phyloP scores from a whole-genome alignment of 2,329 filamentous ascomycete species.

The Apiospora phragmitis region DNA sequence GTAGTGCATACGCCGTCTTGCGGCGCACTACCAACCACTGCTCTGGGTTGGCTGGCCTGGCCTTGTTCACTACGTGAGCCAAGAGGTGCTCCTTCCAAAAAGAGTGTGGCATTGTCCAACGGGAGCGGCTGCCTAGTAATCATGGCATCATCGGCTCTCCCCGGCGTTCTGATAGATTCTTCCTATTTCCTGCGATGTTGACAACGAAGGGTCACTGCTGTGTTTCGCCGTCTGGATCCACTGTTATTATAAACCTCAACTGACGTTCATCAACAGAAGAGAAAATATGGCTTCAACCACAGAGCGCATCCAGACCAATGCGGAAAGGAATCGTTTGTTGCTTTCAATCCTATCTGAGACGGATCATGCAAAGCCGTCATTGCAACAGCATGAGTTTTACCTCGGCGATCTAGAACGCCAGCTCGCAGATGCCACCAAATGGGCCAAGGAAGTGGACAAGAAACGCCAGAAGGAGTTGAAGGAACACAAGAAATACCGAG shows the following conservation, averaged over 20 bases:
- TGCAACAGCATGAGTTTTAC: constrained; percentile 46
- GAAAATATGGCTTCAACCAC: constrained; percentile 21
- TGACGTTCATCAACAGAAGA: no score
- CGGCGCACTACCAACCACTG: neutral
- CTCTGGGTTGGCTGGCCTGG: neutral
- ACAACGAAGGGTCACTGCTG: neutral
- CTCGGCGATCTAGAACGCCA: constrained; percentile 46
- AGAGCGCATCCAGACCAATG: constrained; percentile 39
- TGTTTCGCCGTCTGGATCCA: neutral
- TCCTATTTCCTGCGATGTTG: neutral
- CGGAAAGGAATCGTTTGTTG: constrained; percentile 42
- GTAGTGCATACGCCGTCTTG: neutral
- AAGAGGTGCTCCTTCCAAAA: neutral
- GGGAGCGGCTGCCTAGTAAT: neutral
- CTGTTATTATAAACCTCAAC: neutral
- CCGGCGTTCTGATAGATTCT: neutral
- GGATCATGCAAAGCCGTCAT: constrained; percentile 46
- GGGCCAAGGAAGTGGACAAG: constrained; percentile 39
- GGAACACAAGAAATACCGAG: constrained; percentile 53
- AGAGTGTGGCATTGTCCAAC: neutral
- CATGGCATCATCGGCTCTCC: neutral
- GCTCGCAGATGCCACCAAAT: constrained; percentile 35
- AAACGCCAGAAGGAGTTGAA: constrained; percentile 48
- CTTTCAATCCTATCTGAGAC: constrained; percentile 48
- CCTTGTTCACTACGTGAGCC: neutral